These are phyloP conservation scores for Prunus dulcis DNA, from an alignment of 306 rosid genomes.

Conservation along the genomic window DNA sequence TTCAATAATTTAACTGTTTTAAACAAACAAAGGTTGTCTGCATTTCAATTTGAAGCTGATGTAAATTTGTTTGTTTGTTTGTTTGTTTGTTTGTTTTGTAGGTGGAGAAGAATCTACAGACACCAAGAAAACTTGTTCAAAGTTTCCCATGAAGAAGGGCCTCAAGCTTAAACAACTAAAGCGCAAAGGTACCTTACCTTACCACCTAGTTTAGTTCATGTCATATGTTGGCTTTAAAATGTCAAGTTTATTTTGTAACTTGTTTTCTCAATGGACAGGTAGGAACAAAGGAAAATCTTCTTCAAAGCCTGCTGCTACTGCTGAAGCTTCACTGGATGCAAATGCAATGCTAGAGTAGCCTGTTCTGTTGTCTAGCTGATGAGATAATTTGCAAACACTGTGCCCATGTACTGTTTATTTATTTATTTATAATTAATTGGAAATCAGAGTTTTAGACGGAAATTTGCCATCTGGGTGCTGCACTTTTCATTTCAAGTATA, in stretches of 20 bases:
- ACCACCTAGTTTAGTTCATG: too few relatives aligned
- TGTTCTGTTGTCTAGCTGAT: neutral
- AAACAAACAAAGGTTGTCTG: neutral
- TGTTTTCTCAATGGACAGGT: conserved; percentile 32
- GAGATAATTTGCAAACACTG: neutral
- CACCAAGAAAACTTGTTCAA: conserved; percentile 18
- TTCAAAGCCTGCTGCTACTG: conserved; percentile 19
- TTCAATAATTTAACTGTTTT: neutral
- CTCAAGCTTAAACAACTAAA: conserved; percentile 56
- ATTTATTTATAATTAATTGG: neutral
- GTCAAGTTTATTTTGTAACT: too few relatives aligned
- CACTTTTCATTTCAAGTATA: neutral
- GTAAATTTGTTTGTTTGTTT: conserved; percentile 14
- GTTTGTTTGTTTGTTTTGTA: conserved; percentile 20
- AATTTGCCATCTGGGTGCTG: conserved; percentile 1
- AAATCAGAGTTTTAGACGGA: neutral
- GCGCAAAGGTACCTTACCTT: conserved; percentile 36
- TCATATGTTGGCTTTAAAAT: neutral
- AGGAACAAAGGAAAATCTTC: conserved; percentile 53
- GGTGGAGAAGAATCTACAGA: conserved; percentile 31
- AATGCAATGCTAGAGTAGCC: conserved; percentile 43
- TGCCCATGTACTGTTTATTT: neutral
- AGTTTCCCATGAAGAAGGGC: conserved; percentile 52
- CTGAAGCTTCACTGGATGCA: conserved; percentile 39
- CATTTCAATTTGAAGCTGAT: neutral